phyloP scores from a whole-genome alignment of 1,139 yeast species.

The Taphrina wiesneri region DNA sequence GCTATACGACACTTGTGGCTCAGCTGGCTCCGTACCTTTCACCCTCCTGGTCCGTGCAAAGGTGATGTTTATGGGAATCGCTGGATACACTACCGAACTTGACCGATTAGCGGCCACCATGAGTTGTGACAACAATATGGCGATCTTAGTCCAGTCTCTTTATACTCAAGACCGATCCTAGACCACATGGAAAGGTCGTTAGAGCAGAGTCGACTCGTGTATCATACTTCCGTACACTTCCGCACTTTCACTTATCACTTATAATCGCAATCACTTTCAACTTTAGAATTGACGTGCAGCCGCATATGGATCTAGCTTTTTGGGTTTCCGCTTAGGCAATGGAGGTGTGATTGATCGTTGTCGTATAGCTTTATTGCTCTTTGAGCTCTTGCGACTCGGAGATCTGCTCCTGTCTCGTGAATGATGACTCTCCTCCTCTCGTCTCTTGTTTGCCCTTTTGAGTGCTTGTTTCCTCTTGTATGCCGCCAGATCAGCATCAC shows the following conservation, averaged over 20 bases:
- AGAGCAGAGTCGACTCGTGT: too few species aligned
- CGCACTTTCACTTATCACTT: too few species aligned
- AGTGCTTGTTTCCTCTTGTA: not conserved
- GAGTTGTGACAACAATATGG: conserved; percentile 10
- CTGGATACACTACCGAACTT: not conserved
- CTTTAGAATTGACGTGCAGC: not conserved
- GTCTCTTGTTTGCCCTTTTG: not conserved
- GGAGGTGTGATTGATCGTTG: not conserved
- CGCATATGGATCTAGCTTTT: not conserved
- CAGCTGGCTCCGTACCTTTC: not conserved
- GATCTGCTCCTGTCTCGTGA: not conserved
- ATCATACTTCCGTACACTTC: too few species aligned
- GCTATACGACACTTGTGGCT: not conserved
- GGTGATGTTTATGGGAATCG: conserved; percentile 1
- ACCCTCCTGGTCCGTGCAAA: not conserved
- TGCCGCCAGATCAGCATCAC: not conserved
- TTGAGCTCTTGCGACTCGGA: not conserved
- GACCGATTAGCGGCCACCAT: not conserved
- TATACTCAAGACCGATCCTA: not conserved
- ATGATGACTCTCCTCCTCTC: not conserved
- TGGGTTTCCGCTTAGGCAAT: not conserved
- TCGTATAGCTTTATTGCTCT: not conserved
- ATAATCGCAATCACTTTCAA: too few species aligned
- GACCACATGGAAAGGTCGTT: too few species aligned
- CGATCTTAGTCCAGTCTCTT: not conserved